Evolutionary conservation across 2,329 filamentous ascomycete genomes (phyloP).

Genomic region (Claviceps sorghi): DNA sequence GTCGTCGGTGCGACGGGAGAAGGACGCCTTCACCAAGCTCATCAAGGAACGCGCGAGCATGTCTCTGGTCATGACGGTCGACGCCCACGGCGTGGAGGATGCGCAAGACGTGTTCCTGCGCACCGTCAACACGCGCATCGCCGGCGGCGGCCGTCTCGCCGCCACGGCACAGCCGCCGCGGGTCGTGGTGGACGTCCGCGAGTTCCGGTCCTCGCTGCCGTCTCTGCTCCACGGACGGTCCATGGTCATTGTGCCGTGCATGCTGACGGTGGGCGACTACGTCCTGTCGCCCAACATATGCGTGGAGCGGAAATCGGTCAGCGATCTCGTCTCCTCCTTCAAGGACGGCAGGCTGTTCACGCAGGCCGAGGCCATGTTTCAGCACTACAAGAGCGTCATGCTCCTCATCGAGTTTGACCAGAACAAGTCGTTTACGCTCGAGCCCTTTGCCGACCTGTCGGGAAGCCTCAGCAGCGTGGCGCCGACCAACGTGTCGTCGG

Average conservation of each 20-base stretch:
- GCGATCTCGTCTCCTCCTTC: conserved; percentile 82
- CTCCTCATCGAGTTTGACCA: conserved; percentile 96
- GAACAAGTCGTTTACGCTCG: conserved; percentile 92
- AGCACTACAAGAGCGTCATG: conserved; percentile 80
- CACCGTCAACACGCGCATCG: conserved; percentile 92
- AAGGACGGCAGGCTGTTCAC: conserved; percentile 81
- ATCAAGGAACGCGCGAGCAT: conserved; percentile 91
- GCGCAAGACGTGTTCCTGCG: conserved; percentile 85
- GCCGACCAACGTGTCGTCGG: conserved; percentile 43
- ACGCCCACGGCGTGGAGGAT: conserved; percentile 55
- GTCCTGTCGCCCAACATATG: conserved; percentile 83
- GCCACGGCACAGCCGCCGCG: conserved; percentile 79
- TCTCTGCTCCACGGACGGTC: conserved; percentile 80
- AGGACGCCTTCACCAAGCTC: conserved; percentile 86
- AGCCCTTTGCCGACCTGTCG: conserved; percentile 56
- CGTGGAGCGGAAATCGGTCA: conserved; percentile 85
- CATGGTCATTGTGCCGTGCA: conserved; percentile 83
- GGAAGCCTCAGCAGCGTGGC: conserved; percentile 49
- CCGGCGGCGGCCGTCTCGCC: conserved; percentile 70
- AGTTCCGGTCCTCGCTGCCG: conserved; percentile 85
- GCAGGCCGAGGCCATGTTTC: conserved; percentile 87
- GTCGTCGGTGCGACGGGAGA: conserved; percentile 78
- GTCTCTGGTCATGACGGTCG: conserved; percentile 71
- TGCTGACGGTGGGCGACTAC: conserved; percentile 94
- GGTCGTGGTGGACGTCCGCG: conserved; percentile 88